Evolutionary conservation across 305 asterid genomes (phyloP).

Genomic region (Euphrasia arctica): DNA sequence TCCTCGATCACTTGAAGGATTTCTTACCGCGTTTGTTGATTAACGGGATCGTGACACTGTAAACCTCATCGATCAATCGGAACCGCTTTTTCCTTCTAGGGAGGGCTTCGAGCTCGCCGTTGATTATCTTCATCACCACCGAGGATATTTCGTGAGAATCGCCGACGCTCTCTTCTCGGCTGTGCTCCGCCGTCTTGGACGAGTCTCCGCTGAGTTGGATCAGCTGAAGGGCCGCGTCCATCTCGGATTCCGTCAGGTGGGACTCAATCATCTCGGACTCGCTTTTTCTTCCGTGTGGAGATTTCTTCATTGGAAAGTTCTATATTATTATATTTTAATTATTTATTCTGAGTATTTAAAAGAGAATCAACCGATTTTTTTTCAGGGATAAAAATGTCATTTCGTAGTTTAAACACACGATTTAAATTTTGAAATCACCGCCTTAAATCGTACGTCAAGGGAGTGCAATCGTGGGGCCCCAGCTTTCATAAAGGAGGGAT

Average conservation of each 20-base stretch:
- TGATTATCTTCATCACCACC: not conserved
- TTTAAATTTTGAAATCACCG: conserved; percentile 25
- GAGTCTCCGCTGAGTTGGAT: conserved; percentile 84
- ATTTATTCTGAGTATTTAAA: not conserved
- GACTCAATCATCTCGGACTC: conserved; percentile 22
- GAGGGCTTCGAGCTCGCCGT: conserved; percentile 26
- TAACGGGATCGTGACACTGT: conserved; percentile 37
- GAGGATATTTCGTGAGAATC: conserved; percentile 52
- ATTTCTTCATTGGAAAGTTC: conserved; percentile 27
- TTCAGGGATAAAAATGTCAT: conserved; percentile 19
- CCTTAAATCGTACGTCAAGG: conserved; percentile 18
- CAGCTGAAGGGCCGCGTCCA: conserved; percentile 67
- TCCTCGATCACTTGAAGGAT: conserved; percentile 5
- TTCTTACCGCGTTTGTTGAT: conserved; percentile 29
- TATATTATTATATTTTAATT: not conserved
- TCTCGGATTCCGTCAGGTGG: conserved; percentile 51
- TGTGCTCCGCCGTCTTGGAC: conserved; percentile 29
- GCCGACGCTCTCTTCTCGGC: conserved; percentile 49
- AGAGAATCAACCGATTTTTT: conserved; percentile 15
- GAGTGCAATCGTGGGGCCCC: conserved; percentile 5
- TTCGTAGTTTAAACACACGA: not conserved
- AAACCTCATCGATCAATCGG: conserved; percentile 53
- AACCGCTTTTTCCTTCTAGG: conserved; percentile 42
- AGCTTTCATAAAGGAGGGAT: too few species aligned
- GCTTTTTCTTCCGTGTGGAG: conserved; percentile 12